Evolutionary conservation across 345 rosid genomes (phyloP), one percentile per base, ranked within the genome.

Genomic region (Nasturtium officinale): DNA sequence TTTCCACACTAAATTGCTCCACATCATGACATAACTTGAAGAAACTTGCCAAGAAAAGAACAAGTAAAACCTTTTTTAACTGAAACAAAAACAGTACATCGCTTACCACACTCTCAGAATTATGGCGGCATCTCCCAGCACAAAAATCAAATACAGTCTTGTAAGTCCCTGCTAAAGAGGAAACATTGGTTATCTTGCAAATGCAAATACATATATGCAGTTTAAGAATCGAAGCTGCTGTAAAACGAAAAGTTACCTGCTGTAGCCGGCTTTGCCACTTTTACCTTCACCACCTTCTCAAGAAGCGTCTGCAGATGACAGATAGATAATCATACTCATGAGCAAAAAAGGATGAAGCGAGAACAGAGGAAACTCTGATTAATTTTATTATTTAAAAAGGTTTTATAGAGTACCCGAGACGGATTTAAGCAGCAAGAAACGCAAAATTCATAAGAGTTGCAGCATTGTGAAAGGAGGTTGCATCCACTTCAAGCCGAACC

Each of bases 81-180:
- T 9, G 17, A 45, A 68, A 32, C 23, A 52, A 45, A 32, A 55
- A 46, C 13, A 29, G 67, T 43, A 43, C n/a, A 73, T 68, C 15
- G 17, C 83, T 75, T 83, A 93, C 99, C 89, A 95, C 97, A 58
- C 99, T 91, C 72, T 88, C 96, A 45, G 97, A 91, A 62, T 83
- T 91, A 77, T 95, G 99, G 12, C 97, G 93, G 65, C 99, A 95
- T 77, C 96, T 91, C 75, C 96, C 96, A 65, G 96, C 79, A 82
- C 97, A 95, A 77, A 85, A 95, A 72, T 91, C 93, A 80, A 95
- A 95, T n/a, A 90, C 88, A 67, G 81, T 86, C 28, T 45, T 64
- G 79, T 86, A 95, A 35, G 85, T 84, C 65, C 90, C 97, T 91
- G 90, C 7, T 32, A 76, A 65, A 53, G 53, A 61, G 15, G 37